Conservation (phyloP, 1,139 yeast genomes). For the Taphrina betulina region DNA sequence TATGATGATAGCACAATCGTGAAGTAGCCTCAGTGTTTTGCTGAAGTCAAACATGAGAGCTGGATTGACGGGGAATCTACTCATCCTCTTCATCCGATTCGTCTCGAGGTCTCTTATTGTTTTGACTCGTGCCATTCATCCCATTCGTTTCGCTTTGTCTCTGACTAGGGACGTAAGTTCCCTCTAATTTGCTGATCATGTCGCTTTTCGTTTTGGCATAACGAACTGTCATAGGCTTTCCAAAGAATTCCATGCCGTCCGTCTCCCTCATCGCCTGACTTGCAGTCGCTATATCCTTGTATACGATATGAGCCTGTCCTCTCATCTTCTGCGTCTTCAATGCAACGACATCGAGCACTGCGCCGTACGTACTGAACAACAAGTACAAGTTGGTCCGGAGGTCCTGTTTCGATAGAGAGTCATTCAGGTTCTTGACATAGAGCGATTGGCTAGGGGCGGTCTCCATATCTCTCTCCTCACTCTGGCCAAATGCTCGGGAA, state of each 20-base stretch:
- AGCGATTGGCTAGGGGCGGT: slow-evolving; percentile 24
- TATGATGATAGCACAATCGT: no score
- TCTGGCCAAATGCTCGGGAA: no score
- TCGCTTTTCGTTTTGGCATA: slow-evolving; percentile 49
- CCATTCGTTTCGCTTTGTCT: not conserved
- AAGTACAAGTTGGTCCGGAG: slow-evolving; percentile 51
- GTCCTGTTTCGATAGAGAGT: slow-evolving; percentile 14
- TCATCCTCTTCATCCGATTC: slow-evolving; percentile 14
- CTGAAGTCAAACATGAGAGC: no score
- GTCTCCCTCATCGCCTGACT: slow-evolving; percentile 53
- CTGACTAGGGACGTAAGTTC: slow-evolving; percentile 38
- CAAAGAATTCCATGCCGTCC: slow-evolving; percentile 56
- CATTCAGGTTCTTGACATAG: slow-evolving; percentile 26
- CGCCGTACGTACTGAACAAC: slow-evolving; percentile 53
- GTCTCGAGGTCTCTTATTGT: slow-evolving; percentile 10
- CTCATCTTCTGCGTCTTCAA: slow-evolving; percentile 61
- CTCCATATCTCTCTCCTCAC: slow-evolving; percentile 1
- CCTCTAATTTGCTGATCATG: slow-evolving; percentile 43
- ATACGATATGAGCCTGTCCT: slow-evolving; percentile 76
- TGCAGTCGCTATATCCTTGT: slow-evolving; percentile 55
- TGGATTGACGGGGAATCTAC: not conserved
- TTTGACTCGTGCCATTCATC: not conserved
- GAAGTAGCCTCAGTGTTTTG: no score
- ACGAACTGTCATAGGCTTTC: slow-evolving; percentile 54
- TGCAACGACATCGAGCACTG: slow-evolving; percentile 57